Conservation (phyloP, 2,329 filamentous ascomycete species). For the Penicillium sp. region DNA sequence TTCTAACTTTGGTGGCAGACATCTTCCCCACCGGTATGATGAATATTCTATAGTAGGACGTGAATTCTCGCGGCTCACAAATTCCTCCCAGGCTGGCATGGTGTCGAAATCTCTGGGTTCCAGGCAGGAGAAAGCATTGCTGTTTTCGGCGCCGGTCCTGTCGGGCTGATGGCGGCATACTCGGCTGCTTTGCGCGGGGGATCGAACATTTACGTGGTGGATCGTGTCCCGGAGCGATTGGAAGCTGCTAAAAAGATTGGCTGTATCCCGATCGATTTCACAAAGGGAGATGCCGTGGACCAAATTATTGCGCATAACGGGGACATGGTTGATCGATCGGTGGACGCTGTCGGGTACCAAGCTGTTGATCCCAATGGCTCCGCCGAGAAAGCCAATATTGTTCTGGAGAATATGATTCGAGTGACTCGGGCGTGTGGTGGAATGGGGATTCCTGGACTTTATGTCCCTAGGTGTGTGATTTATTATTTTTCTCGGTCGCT, state of each 20-base stretch:
- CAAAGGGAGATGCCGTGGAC: slow-evolving; percentile 59
- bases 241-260: slow-evolving; percentile 65
- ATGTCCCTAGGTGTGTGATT: slow-evolving; percentile 43
- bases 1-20: slow-evolving; percentile 5
- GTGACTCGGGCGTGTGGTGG: slow-evolving; percentile 66
- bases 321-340: slow-evolving; percentile 66
- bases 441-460: slow-evolving; percentile 64
- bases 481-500: neutral
- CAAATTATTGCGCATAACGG: slow-evolving; percentile 64
- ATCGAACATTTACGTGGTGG: slow-evolving; percentile 65
- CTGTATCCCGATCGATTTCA: slow-evolving; percentile 65
- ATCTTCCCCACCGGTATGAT: slow-evolving; percentile 27
- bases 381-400: slow-evolving; percentile 65
- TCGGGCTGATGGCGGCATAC: slow-evolving; percentile 70
- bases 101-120: slow-evolving; percentile 58
- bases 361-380: slow-evolving; percentile 60
- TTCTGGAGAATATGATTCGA: slow-evolving; percentile 66
- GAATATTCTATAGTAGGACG: neutral
- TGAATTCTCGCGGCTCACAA: neutral
- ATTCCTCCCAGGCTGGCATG: slow-evolving; percentile 31
- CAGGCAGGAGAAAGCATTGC: slow-evolving; percentile 65
- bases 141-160: slow-evolving; percentile 67
- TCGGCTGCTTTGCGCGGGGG: slow-evolving; percentile 65
- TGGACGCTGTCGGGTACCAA: slow-evolving; percentile 70
- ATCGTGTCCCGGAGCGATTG: slow-evolving; percentile 64